Percentiles rank a stretch among this genome's conserved stretches.
These are phyloP conservation scores for Colletotrichum falcatum DNA, from an alignment of 2,329 filamentous ascomycete genomes.

Conservation along the genomic window DNA sequence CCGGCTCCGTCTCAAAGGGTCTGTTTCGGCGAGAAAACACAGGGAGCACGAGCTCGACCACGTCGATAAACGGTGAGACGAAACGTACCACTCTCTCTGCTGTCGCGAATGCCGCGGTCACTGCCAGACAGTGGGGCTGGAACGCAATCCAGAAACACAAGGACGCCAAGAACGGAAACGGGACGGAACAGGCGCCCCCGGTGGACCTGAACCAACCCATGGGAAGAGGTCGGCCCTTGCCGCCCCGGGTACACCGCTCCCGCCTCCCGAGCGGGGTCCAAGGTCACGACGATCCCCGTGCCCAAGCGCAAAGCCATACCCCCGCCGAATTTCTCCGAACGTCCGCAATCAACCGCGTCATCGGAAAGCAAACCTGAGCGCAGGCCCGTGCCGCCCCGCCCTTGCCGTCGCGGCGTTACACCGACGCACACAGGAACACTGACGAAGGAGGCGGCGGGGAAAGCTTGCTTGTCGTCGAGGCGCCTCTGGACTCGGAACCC, in stretches of 20 bases:
- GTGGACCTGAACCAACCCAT: conserved; percentile 75
- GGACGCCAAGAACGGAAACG: conserved; percentile 50
- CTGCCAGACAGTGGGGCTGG: conserved; percentile 70
- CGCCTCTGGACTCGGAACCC: conserved; percentile 72
- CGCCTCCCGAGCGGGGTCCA: conserved; percentile 72
- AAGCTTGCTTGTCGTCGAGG: conserved; percentile 74
- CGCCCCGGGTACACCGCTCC: conserved; percentile 85
- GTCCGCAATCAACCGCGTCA: conserved; percentile 33
- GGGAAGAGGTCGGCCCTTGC: conserved; percentile 84
- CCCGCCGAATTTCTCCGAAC: conserved; percentile 45
- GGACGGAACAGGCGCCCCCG: conserved; percentile 41
- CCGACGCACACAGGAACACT: conserved; percentile 50
- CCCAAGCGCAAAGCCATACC: conserved; percentile 75
- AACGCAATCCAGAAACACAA: conserved; percentile 66
- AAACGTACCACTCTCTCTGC: conserved; percentile 66
- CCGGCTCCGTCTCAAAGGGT: conserved; percentile 53
- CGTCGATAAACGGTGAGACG: conserved; percentile 50
- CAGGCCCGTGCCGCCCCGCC: conserved; percentile 57
- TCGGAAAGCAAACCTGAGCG: conserved; percentile 40
- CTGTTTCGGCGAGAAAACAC: conserved; percentile 57
- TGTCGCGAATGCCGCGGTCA: conserved; percentile 66
- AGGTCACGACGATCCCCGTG: conserved; percentile 66
- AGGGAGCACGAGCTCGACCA: conserved; percentile 51
- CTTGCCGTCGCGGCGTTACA: conserved; percentile 60
- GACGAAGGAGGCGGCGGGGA: conserved; percentile 52